phyloP scores from a whole-genome alignment of 2,329 filamentous ascomycete species.

The Fusarium mundagurra region DNA sequence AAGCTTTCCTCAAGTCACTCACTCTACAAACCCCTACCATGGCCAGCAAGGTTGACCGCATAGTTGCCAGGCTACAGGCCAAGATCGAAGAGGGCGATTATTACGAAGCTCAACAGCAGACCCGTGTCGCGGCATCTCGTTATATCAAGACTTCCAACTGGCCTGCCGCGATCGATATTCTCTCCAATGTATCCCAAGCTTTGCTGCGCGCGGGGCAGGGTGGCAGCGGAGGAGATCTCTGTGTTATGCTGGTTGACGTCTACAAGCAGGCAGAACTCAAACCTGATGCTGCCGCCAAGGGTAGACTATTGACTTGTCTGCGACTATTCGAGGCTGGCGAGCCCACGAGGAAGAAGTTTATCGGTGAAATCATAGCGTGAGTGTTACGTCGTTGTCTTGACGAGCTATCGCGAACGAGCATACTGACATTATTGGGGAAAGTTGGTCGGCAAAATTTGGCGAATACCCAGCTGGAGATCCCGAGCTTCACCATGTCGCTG shows the following conservation, averaged over 20 bases:
- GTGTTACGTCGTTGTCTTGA: conserved; percentile 42
- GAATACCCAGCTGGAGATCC: conserved; percentile 92
- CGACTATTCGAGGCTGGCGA: conserved; percentile 84
- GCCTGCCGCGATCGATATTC: conserved; percentile 84
- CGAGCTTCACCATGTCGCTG: conserved; percentile 92
- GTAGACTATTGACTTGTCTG: conserved; percentile 79
- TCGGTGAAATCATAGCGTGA: conserved; percentile 82
- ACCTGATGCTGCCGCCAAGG: conserved; percentile 78
- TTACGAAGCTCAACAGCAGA: conserved; percentile 99
- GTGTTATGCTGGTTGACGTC: conserved; percentile 87
- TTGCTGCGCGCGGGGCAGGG: conserved; percentile 93
- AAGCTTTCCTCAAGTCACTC: background rate
- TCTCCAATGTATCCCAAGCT: conserved; percentile 84
- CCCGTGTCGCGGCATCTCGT: conserved; percentile 91
- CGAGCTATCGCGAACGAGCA: background rate
- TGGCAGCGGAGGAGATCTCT: conserved; percentile 90
- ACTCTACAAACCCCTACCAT: conserved; percentile 36
- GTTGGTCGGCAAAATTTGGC: conserved; percentile 86
- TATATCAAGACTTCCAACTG: conserved; percentile 92
- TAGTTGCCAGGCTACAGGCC: conserved; percentile 76
- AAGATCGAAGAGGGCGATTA: conserved; percentile 91
- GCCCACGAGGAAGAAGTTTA: conserved; percentile 91
- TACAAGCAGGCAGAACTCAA: conserved; percentile 87
- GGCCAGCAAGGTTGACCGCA: conserved; percentile 56
- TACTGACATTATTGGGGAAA: conserved; percentile 31